These are phyloP conservation scores for Conticribra weissflogii DNA, from an alignment of 108 stramenopile genomes.

Conservation along the genomic window DNA sequence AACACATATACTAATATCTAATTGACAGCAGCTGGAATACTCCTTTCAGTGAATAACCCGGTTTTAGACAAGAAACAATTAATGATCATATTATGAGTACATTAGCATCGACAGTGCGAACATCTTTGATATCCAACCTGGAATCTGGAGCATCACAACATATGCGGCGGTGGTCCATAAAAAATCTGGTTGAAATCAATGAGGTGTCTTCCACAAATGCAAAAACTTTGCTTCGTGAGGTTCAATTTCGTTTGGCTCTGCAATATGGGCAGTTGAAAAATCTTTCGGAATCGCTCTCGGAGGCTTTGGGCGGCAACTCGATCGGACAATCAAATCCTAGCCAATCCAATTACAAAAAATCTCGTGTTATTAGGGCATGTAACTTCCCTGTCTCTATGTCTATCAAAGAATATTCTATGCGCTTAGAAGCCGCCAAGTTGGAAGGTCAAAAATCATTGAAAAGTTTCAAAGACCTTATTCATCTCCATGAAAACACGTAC, in stretches of 20 bases:
- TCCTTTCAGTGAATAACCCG: too few species aligned
- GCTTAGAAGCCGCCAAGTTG: conserved; percentile 8
- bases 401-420: conserved; percentile 9
- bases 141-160: neutral
- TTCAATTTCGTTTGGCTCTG: neutral
- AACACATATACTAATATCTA: too few species aligned
- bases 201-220: neutral
- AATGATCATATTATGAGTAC: neutral
- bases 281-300: neutral
- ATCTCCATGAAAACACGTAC: conserved; percentile 43
- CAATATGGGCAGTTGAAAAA: neutral
- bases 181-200: neutral
- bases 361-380: conserved; percentile 13
- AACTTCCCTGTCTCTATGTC: conserved; percentile 19
- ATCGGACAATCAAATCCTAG: neutral
- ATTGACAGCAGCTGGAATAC: too few species aligned
- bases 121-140: neutral
- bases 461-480: conserved; percentile 28
- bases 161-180: neutral
- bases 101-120: neutral
- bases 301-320: neutral
- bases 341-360: neutral
- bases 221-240: neutral
- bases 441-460: conserved; percentile 18
- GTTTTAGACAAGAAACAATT: too few species aligned